A percentile compares a stretch with the other conserved stretches of the same genome.
phyloP scores from a whole-genome alignment of 495 filamentous ascomycete genomes.

The Tuber umbilicatum region DNA sequence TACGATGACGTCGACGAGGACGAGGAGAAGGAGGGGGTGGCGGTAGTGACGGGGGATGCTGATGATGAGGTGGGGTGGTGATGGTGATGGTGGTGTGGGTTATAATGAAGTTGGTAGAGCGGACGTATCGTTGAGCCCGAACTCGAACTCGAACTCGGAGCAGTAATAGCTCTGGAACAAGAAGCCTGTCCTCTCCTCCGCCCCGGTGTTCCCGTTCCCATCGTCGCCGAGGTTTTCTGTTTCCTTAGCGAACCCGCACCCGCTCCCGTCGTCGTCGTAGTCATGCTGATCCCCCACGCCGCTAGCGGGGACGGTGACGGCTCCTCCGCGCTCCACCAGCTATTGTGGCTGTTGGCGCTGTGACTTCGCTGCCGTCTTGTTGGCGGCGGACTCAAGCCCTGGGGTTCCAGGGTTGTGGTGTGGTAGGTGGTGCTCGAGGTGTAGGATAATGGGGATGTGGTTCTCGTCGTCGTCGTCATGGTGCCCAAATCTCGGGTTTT shows the following conservation, averaged over 20 bases:
- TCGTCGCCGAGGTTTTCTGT: neutral
- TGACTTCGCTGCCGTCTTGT: neutral
- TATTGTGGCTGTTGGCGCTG: neutral
- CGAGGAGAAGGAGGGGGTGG: slow-evolving; percentile 24
- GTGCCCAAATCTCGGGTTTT: neutral
- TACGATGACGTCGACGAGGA: slow-evolving; percentile 6
- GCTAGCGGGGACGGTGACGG: neutral
- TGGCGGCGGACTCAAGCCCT: neutral
- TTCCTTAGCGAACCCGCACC: neutral
- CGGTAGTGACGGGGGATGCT: neutral
- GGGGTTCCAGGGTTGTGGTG: neutral
- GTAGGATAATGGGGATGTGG: neutral
- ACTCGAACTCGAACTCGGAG: neutral
- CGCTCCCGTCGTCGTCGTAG: neutral
- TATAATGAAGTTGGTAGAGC: neutral
- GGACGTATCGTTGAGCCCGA: neutral
- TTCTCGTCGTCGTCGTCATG: neutral
- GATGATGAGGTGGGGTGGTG: neutral
- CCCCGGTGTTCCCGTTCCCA: neutral
- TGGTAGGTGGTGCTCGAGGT: neutral
- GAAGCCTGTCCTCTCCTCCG: neutral
- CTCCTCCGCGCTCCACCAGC: slow-evolving; percentile 1
- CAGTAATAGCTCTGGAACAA: neutral
- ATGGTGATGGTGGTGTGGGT: neutral
- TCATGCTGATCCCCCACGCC: neutral